Percentiles rank a stretch among this genome's conserved stretches.
phyloP scores from a whole-genome alignment of 768 basidiomycete species.

The Leccinum variicolor region DNA sequence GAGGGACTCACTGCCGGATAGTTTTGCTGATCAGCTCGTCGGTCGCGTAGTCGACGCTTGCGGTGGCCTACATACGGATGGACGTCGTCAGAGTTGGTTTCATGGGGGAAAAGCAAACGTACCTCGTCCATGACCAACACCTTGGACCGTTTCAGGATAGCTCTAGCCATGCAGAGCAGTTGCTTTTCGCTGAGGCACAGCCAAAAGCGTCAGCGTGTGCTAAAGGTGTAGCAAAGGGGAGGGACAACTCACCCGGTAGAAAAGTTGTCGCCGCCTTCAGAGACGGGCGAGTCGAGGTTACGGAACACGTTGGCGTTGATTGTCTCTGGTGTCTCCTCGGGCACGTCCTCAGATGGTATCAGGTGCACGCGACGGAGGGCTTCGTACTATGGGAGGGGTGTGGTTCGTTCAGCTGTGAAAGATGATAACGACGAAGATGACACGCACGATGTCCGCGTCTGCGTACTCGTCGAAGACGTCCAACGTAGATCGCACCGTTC shows the following conservation, averaged over 20 bases:
- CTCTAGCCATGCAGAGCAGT: slow-evolving; percentile 85
- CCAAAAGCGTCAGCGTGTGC: neutral
- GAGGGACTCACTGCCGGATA: slow-evolving; percentile 61
- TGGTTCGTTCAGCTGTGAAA: neutral
- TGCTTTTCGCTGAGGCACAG: slow-evolving; percentile 61
- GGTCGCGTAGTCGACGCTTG: slow-evolving; percentile 81
- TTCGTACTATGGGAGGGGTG: slow-evolving; percentile 52
- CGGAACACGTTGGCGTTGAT: slow-evolving; percentile 77
- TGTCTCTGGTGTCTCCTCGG: slow-evolving; percentile 34
- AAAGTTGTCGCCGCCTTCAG: slow-evolving; percentile 89
- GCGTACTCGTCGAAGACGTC: slow-evolving; percentile 87
- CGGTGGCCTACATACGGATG: slow-evolving; percentile 50
- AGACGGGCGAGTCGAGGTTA: slow-evolving; percentile 67
- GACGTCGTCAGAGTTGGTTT: neutral
- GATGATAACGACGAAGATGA: neutral
- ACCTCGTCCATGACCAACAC: slow-evolving; percentile 86
- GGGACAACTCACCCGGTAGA: slow-evolving; percentile 61
- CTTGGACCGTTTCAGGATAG: slow-evolving; percentile 75
- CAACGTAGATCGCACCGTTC: slow-evolving; percentile 73
- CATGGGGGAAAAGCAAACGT: neutral
- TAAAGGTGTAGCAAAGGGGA: neutral
- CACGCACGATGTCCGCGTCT: slow-evolving; percentile 73
- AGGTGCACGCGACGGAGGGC: slow-evolving; percentile 82
- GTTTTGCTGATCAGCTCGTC: slow-evolving; percentile 85
- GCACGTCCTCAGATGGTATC: slow-evolving; percentile 55